Evolutionary conservation across 176 grass and related monocot genomes (phyloP).

Genomic region (Musa itinerans): DNA sequence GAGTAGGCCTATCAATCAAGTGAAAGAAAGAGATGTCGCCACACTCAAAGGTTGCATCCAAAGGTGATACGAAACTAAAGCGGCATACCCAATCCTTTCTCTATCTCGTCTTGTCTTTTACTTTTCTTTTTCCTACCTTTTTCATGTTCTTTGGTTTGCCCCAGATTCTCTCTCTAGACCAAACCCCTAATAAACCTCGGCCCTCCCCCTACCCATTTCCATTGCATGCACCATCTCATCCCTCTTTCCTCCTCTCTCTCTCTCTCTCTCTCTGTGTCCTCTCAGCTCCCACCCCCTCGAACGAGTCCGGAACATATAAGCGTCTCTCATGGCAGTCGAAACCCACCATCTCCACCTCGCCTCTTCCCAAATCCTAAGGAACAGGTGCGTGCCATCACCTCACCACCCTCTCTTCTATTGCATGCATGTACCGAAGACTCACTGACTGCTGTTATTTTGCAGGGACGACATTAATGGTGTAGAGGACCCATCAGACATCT

Average conservation of each 20-base stretch:
- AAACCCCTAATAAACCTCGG: constrained; percentile 13
- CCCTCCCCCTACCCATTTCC: background rate
- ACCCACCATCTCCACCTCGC: constrained; percentile 28
- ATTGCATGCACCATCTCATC: background rate
- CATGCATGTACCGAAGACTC: too few relatives aligned
- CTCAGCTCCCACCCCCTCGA: too few relatives aligned
- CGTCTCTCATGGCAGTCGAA: constrained; percentile 43
- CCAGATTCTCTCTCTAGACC: background rate
- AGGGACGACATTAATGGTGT: background rate
- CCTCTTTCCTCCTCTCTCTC: background rate
- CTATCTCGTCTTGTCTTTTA: background rate
- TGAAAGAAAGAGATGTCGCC: too few relatives aligned
- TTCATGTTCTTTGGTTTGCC: background rate
- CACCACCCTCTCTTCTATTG: too few relatives aligned
- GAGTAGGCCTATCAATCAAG: too few relatives aligned
- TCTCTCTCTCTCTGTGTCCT: too few relatives aligned
- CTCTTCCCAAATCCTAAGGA: constrained; percentile 8
- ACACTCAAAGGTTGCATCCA: too few relatives aligned
- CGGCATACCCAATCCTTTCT: background rate
- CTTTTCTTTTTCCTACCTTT: background rate
- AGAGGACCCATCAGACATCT: constrained; percentile 1
- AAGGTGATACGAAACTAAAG: too few relatives aligned
- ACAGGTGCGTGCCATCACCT: background rate
- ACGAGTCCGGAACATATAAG: too few relatives aligned
- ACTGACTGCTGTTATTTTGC: background rate